A percentile compares a stretch with the other conserved stretches of the same genome.
phyloP scores from a whole-genome alignment of 257 asterid species.

The Linaria vulgaris region DNA sequence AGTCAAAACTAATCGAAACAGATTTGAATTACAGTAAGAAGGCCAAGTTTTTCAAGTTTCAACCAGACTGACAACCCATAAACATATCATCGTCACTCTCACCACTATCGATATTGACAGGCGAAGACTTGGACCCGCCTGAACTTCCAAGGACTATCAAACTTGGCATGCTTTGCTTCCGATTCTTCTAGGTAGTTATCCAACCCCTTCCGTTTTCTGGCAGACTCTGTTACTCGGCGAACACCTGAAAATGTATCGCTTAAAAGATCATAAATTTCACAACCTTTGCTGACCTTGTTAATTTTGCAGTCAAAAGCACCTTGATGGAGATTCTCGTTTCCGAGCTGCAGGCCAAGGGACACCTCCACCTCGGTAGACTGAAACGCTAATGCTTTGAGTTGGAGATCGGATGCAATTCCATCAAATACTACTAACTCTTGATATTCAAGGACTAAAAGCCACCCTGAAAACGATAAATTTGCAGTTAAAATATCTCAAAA shows the following conservation, averaged over 20 bases:
- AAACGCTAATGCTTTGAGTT: conserved; percentile 38
- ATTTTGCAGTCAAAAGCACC: too few species aligned
- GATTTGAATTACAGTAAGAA: not conserved
- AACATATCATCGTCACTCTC: conserved; percentile 53
- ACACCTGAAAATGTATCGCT: conserved; percentile 21
- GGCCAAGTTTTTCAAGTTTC: too few species aligned
- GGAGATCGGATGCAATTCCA: conserved; percentile 26
- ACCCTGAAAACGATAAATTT: conserved; percentile 39
- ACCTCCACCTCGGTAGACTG: conserved; percentile 24
- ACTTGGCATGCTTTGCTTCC: conserved; percentile 47
- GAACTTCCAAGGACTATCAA: conserved; percentile 28
- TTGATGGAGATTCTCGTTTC: conserved; percentile 5
- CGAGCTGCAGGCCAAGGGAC: conserved; percentile 25
- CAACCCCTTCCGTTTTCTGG: conserved; percentile 63
- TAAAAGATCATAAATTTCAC: conserved; percentile 37
- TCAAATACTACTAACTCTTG: conserved; percentile 48
- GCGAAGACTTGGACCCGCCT: conserved; percentile 25
- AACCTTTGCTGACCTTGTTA: conserved; percentile 34
- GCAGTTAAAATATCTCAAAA: conserved; percentile 19
- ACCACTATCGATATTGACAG: conserved; percentile 23
- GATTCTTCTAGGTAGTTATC: conserved; percentile 33
- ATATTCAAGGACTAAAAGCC: conserved; percentile 54
- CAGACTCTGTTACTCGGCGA: conserved; percentile 22
- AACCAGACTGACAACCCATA: conserved; percentile 28
- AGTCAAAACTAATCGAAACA: not conserved